These are phyloP conservation scores for Diaporthe sp. DNA, from an alignment of 2,329 filamentous ascomycete species.

Conservation along the genomic window DNA sequence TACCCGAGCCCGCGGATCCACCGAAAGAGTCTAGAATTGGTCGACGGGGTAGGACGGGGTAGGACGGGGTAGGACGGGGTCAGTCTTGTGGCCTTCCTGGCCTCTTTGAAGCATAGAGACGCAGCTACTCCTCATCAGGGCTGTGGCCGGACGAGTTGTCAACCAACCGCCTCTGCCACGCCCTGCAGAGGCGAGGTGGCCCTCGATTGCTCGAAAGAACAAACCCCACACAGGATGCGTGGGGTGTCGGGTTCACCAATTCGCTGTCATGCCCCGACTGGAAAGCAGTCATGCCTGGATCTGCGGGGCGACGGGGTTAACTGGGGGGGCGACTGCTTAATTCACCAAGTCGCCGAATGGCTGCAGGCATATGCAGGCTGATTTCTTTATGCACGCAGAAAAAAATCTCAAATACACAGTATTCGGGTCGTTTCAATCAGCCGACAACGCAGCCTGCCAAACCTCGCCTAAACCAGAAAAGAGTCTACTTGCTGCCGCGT, in stretches of 20 bases:
- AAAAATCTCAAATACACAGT: slow-evolving; percentile 13
- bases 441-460: neutral
- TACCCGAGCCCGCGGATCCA: slow-evolving; percentile 13
- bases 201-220: neutral
- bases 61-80: neutral
- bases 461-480: neutral
- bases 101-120: slow-evolving; percentile 13
- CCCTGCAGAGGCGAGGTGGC: slow-evolving; percentile 7
- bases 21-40: slow-evolving; percentile 21
- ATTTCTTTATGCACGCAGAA: neutral
- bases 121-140: slow-evolving; percentile 1
- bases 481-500: neutral
- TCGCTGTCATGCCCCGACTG: slow-evolving; percentile 9
- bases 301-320: slow-evolving; percentile 20
- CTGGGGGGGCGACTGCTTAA: neutral
- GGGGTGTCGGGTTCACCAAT: slow-evolving; percentile 18
- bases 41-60: slow-evolving; percentile 1
- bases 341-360: slow-evolving; percentile 16
- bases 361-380: slow-evolving; percentile 18
- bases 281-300: slow-evolving; percentile 10
- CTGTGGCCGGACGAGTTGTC: slow-evolving; percentile 8
- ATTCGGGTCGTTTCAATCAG: slow-evolving; percentile 16
- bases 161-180: slow-evolving; percentile 17
- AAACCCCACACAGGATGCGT: slow-evolving; percentile 22
- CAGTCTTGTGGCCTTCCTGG: neutral